Conservation (phyloP, 2,329 filamentous ascomycete species). For the Aspergillus carbonarius region DNA sequence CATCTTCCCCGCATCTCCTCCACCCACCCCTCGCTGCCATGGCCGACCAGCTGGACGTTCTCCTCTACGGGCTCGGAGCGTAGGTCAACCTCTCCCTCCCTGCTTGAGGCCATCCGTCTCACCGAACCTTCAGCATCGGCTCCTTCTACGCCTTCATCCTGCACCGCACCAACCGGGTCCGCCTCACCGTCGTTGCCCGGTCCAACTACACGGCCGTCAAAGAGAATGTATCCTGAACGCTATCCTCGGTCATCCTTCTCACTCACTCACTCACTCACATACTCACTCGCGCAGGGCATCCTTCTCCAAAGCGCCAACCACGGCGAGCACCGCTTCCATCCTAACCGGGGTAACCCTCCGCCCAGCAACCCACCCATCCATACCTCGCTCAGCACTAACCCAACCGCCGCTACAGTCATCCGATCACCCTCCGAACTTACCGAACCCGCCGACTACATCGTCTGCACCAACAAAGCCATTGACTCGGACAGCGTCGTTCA, state of each 20-base stretch:
- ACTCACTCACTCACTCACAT: background rate
- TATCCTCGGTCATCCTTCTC: background rate
- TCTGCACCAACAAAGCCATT: slow-evolving; percentile 46
- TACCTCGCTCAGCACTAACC: background rate
- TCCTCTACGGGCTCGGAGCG: slow-evolving; percentile 57
- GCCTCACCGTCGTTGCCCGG: slow-evolving; percentile 45
- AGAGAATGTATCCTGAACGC: slow-evolving; percentile 30
- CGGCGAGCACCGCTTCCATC: slow-evolving; percentile 36
- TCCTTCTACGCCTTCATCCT: slow-evolving; percentile 60
- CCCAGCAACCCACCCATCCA: background rate
- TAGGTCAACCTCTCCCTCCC: slow-evolving; percentile 32
- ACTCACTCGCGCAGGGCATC: slow-evolving; percentile 36
- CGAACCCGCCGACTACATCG: slow-evolving; percentile 35
- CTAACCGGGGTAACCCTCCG: slow-evolving; percentile 33
- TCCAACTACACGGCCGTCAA: slow-evolving; percentile 49
- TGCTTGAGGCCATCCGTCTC: background rate
- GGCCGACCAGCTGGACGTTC: slow-evolving; percentile 37
- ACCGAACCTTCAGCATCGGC: slow-evolving; percentile 48
- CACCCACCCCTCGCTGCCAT: background rate
- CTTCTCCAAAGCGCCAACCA: slow-evolving; percentile 44
- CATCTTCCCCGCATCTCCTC: background rate
- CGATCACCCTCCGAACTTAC: slow-evolving; percentile 37
- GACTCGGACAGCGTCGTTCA: slow-evolving; percentile 41
- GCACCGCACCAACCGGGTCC: slow-evolving; percentile 41
- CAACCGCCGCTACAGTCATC: slow-evolving; percentile 32